phyloP scores from a whole-genome alignment of 352 stramenopile species.

The Elongisporangium anandrum region DNA sequence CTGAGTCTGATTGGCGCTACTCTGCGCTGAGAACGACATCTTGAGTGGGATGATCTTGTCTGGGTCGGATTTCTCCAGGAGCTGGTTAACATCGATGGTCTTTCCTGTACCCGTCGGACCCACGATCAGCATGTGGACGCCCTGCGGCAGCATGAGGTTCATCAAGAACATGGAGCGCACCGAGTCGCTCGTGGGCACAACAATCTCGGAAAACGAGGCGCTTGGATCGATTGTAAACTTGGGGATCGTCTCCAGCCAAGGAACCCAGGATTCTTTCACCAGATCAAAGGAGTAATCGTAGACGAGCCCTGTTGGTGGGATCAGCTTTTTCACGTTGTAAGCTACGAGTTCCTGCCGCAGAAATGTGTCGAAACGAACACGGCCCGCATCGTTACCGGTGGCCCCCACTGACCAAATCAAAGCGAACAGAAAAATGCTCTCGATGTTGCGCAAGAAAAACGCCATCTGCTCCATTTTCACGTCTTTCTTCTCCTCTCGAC shows the following conservation, averaged over 20 bases:
- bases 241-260: conserved; percentile 90
- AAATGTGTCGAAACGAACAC: conserved; percentile 83
- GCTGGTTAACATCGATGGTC: conserved; percentile 91
- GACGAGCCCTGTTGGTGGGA: conserved; percentile 63
- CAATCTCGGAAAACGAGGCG: conserved; percentile 88
- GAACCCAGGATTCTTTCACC: conserved; percentile 73
- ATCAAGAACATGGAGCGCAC: conserved; percentile 93
- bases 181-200: conserved; percentile 92
- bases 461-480: conserved; percentile 58
- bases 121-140: conserved; percentile 94
- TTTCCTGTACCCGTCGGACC: conserved; percentile 94
- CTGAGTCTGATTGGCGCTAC: conserved; percentile 90
- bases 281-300: conserved; percentile 93
- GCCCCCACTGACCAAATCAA: conserved; percentile 91
- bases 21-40: conserved; percentile 92
- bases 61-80: conserved; percentile 82
- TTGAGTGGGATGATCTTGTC: conserved; percentile 88
- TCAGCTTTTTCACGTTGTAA: conserved; percentile 43
- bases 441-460: conserved; percentile 73
- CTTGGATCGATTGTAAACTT: conserved; percentile 69
- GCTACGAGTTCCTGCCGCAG: conserved; percentile 78
- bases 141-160: conserved; percentile 72
- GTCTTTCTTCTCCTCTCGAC: conserved; percentile 85
- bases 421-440: conserved; percentile 91
- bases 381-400: conserved; percentile 84